Base-by-base conservation (phyloP, 2,329 filamentous ascomycete genomes). In the Hymenoscyphus salicellus region DNA sequence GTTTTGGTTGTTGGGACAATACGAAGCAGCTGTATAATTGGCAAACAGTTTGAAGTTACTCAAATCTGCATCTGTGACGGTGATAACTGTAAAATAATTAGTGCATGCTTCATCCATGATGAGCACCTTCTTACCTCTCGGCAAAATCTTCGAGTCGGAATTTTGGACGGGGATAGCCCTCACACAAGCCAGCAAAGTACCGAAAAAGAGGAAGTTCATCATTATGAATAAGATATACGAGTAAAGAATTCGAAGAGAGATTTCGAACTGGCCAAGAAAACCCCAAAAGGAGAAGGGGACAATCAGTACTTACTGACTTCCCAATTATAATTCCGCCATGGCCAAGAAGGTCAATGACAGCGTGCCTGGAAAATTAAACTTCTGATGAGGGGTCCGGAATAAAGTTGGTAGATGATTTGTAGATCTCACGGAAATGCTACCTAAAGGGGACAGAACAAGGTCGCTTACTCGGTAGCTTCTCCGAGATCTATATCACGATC, bases 1-100 rank as follows among this genome's bases (percentile, higher is more conserved):
- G 26, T 26, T 30, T 32, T 66, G 62, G 59, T 73, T 73, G 30
- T 38, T 58, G 2, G 65, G 67, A 61, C 70, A 72, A 46, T 72
- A 72, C 3, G 70, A 65, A 14, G 71, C 70, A 14, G 66, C 58
- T 3, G 70, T 68, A 46, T 69, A 69, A 60, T 73, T 65, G 5
- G 71, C 64, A 32, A 71, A 69, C 3, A 65, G 64, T 11, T 67
- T 59, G 61, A 73, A 72, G 38, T 65, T 67, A 55, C 66, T 38
- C 46, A 52, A 26, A 23, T 26, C 20, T 23, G 46, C 46, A 16
- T 52, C 46, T 52, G 46, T 52, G 6, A 52, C 46, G 2, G 46
- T 52, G 3, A 52, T 20, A 23, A 20, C 46, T 52, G 23, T 52
- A 11, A 8, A 14, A 26, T 52, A 26, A 10, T 52, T 26, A 52